Conservation (phyloP, 2,329 filamentous ascomycete species). For the Colletotrichum sp. region DNA sequence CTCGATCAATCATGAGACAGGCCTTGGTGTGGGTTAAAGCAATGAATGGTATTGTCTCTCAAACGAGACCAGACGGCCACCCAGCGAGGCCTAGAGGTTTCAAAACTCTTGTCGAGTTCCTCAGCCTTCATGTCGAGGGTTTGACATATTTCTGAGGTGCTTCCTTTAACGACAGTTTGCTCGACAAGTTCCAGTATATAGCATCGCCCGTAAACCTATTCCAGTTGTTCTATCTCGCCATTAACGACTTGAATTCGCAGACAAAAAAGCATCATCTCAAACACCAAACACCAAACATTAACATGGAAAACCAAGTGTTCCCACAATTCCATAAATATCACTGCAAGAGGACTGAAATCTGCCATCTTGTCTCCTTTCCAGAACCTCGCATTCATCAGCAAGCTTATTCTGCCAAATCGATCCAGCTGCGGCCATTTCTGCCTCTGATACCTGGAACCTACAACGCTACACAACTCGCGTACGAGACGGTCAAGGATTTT, state of each 20-base stretch:
- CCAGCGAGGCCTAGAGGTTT: neutral
- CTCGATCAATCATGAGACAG: neutral
- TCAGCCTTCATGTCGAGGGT: neutral
- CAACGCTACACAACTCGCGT: neutral
- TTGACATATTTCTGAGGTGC: neutral
- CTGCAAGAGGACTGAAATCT: neutral
- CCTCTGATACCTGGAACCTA: neutral
- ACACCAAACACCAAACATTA: neutral
- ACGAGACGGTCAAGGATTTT: neutral
- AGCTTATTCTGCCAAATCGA: neutral
- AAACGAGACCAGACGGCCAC: neutral
- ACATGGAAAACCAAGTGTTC: neutral
- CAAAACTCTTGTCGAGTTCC: neutral
- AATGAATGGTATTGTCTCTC: neutral
- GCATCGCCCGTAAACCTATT: neutral
- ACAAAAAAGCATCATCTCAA: neutral
- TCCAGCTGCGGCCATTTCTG: neutral
- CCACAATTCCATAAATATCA: neutral
- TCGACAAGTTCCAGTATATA: neutral
- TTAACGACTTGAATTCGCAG: neutral
- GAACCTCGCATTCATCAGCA: neutral
- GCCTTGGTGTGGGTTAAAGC: neutral
- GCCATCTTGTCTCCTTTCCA: neutral
- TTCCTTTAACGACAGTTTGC: neutral
- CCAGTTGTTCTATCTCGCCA: neutral